Base-by-base conservation (phyloP, 495 filamentous ascomycete species). In the Aspergillus incahuasiensis region DNA sequence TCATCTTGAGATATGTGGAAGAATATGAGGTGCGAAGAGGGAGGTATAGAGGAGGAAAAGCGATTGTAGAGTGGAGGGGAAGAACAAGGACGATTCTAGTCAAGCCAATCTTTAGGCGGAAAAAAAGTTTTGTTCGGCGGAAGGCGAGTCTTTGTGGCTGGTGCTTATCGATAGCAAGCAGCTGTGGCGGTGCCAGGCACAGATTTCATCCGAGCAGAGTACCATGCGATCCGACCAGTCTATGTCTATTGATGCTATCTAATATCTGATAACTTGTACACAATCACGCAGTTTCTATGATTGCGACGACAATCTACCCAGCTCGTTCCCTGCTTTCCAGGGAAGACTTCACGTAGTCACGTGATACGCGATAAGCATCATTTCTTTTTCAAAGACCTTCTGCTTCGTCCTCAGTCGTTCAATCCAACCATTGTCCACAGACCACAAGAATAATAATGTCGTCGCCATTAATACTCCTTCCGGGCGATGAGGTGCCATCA, bases 401-500 rank as follows among this genome's bases (percentile, higher is more conserved):
- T 15, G 13, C 22, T 22, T 19, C 30, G 35, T n/a, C 21, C 22
- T 45, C 52, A 45, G 24, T 38, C 20, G 16, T 19, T 21, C 45
- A 35, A 16, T 43, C n/a, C 28, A 22, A 9, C 18, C 6, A 30
- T 18, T 24, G 6, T 34, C 47, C 25, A 42, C 43, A 9, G 9
- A 47, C 8, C 35, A 32, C 7, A 13, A 0, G 21, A 35, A 16
- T 46, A 54, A 63, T 32, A 48, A 76, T 76, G 73, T 62, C 68
- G 69, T 71, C 79, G 22, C 74, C 80, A 12, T 66, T 79, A 56
- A 75, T 78, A 22, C 61, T 92, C 41, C 80, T 98, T 34, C 94
- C 94, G 0, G 91, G 95, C 52, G 91, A 97, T 57, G 65, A 74
- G 41, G 77, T 96, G 48, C 78, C 88, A 8, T 67, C 74, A 9